Percentiles rank a stretch among this genome's conserved stretches.
Conservation (phyloP, 2,329 filamentous ascomycete species). For the Aspergillus ibericus region DNA sequence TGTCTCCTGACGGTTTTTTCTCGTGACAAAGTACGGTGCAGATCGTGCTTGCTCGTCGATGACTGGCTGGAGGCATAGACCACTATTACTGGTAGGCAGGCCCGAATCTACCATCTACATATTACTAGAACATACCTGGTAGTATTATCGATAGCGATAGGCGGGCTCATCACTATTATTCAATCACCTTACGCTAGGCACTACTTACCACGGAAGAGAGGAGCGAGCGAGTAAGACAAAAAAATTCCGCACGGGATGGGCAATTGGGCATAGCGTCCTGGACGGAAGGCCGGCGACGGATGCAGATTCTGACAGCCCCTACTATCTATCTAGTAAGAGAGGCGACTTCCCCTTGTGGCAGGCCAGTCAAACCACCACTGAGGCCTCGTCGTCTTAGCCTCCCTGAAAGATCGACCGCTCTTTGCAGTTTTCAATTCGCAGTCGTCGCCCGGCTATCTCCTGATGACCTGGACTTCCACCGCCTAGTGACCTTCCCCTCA, state of each 20-base stretch:
- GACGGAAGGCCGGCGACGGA: background rate
- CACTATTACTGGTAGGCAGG: background rate
- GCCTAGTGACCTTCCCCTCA: background rate
- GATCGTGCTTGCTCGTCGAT: conserved; percentile 13
- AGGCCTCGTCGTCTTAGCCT: background rate
- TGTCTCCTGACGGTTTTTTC: conserved; percentile 15
- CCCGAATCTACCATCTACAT: background rate
- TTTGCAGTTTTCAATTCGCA: background rate
- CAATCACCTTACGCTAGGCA: background rate
- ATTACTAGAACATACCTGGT: background rate
- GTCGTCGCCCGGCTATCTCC: background rate
- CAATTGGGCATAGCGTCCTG: background rate
- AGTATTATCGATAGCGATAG: background rate
- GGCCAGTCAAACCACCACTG: background rate
- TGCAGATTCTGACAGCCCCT: background rate
- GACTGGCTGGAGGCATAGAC: conserved; percentile 10
- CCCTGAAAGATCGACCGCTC: background rate
- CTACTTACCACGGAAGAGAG: background rate
- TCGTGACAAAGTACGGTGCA: conserved; percentile 26
- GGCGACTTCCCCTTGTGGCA: background rate
- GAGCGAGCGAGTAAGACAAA: background rate
- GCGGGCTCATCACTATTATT: background rate
- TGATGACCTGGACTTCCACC: background rate
- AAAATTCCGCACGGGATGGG: background rate
- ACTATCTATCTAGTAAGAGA: no score